Conservation (phyloP, 768 basidiomycete species). For the Lentinus tigrinus region DNA sequence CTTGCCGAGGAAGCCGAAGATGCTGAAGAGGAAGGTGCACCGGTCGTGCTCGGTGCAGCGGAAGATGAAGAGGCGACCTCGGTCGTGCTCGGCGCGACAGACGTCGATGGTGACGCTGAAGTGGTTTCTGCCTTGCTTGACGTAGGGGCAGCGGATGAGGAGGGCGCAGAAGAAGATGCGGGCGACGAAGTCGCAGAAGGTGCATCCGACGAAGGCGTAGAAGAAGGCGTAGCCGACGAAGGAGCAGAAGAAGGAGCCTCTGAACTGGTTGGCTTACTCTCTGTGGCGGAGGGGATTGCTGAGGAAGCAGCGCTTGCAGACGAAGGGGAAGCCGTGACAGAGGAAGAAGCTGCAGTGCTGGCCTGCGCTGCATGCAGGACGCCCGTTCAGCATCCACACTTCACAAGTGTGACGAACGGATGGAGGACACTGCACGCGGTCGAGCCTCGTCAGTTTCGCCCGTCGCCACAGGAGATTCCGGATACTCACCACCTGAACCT, state of each 20-base stretch:
- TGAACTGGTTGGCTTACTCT: neutral
- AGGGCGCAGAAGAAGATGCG: neutral
- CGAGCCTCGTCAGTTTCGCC: neutral
- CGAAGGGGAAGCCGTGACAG: constrained; percentile 7
- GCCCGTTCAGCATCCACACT: neutral
- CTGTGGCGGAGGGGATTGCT: neutral
- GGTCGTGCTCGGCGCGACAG: neutral
- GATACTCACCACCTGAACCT: constrained; percentile 13
- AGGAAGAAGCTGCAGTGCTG: constrained; percentile 16
- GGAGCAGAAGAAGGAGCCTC: neutral
- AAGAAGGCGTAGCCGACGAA: neutral
- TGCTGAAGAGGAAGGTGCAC: neutral
- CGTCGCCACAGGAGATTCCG: neutral
- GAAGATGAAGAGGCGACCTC: neutral
- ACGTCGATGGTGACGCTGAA: neutral
- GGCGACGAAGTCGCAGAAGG: neutral
- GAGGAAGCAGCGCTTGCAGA: neutral
- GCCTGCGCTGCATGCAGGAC: constrained; percentile 11
- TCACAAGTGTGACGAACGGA: neutral
- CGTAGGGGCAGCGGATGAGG: neutral
- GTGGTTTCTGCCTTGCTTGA: neutral
- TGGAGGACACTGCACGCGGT: neutral
- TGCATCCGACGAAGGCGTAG: neutral
- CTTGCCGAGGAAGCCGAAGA: neutral
- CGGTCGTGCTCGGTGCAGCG: neutral